Evolutionary conservation across 345 rosid genomes (phyloP), one percentile per base, ranked within the genome.

Genomic region (Aquilaria malaccensis): DNA sequence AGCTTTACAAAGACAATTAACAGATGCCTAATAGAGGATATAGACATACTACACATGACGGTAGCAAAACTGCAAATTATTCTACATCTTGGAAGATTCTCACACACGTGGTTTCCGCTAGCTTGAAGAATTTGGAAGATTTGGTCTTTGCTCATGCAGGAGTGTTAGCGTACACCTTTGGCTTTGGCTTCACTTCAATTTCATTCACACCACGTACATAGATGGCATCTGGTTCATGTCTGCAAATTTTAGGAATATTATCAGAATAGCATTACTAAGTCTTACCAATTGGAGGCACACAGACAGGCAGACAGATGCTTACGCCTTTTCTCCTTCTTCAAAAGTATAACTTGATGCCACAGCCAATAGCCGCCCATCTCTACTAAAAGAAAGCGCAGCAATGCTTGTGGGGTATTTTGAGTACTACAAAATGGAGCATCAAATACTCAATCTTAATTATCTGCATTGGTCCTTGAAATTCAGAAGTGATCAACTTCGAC

Each of bases 301-400:
- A 47, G 48, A 33, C 58, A 10, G 51, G 55, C 57, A 65, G 60
- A n/a, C 43, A 51, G 58, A 45, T 30, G 57, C 90, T 70, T 83
- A 95, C 99, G 83, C 80, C 67, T 90, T 95, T 50, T 88, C 95
- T 2, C 97, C 98, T 78, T 95, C 99, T 84, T 95, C 99, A 50
- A 67, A 95, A 5, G 97, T 95, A 70, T 95, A 95, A 71, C 98
- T 91, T 37, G 99, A 95, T 14, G 96, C 99, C 60, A 95, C 99
- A 69, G 96, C 99, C 71, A 91, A 75, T 13, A 88, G 84, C 29
- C 87, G 89, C 14, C 99, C 99, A 70, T 95, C 99, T 77, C 95
- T 79, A 71, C 97, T 95, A 76, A 95, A 95, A 52, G 97, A 91
- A 30, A 91, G 79, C 14, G 99, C 99, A 3, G 99, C 84, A 47